Evolutionary conservation across 164 flowering plant species (phyloP).

Genomic region (Liquidambar formosana): DNA sequence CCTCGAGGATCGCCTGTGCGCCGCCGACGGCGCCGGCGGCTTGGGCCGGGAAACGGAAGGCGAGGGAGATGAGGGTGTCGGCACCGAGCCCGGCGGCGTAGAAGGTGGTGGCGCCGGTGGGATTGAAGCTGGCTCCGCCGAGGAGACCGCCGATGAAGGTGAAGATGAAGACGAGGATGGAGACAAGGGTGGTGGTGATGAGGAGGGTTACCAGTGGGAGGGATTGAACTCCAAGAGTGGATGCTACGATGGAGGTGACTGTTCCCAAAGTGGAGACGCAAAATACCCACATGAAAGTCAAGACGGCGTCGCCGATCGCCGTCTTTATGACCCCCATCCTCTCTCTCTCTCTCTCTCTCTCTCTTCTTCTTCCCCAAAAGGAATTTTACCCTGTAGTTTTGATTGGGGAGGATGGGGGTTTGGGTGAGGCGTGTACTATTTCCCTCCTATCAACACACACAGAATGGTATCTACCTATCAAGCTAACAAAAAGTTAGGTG

Average conservation of each 20-base stretch:
- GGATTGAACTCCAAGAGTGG: constrained; percentile 31
- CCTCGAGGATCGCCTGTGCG: constrained; percentile 9
- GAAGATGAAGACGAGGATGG: constrained; percentile 23
- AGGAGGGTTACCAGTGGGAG: constrained; percentile 20
- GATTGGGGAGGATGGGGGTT: too few relatives aligned
- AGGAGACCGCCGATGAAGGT: constrained; percentile 29
- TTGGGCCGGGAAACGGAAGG: constrained; percentile 57
- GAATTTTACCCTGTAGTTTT: too few relatives aligned
- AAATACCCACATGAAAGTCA: constrained; percentile 53
- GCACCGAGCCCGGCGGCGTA: constrained; percentile 41
- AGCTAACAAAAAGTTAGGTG: too few relatives aligned
- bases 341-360: background rate
- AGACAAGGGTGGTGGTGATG: constrained; percentile 28
- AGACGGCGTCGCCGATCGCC: constrained; percentile 37
- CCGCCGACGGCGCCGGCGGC: constrained; percentile 28
- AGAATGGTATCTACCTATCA: too few relatives aligned
- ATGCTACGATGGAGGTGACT: constrained; percentile 17
- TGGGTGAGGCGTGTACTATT: too few relatives aligned
- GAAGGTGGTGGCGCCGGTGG: constrained; percentile 39
- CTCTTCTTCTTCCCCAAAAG: background rate
- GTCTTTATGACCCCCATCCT: constrained; percentile 15
- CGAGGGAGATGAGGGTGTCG: constrained; percentile 32
- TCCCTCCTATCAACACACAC: too few relatives aligned
- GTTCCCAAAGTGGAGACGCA: constrained; percentile 30
- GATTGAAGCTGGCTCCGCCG: constrained; percentile 66